Percentiles rank a stretch among this genome's conserved stretches.
Evolutionary conservation across 805 yeast genomes (phyloP).

Genomic region (Ogataea ganodermae): DNA sequence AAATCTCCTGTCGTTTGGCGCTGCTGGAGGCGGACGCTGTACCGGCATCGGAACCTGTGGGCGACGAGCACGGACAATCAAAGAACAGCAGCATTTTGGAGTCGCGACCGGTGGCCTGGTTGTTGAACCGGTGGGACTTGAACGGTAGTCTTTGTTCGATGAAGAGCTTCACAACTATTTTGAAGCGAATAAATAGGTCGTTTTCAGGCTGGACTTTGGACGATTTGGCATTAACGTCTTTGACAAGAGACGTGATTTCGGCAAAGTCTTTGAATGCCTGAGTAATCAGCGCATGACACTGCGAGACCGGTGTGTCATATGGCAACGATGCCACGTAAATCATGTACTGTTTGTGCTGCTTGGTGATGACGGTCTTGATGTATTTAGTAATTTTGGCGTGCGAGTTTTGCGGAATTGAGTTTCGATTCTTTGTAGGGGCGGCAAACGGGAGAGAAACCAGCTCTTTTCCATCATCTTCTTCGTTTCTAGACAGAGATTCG

Average conservation of each 20-base stretch:
- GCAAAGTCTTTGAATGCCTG: constrained; percentile 31
- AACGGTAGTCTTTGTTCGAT: constrained; percentile 31
- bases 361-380: constrained; percentile 30
- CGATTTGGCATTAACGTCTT: constrained; percentile 26
- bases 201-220: constrained; percentile 27
- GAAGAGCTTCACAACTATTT: constrained; percentile 27
- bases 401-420: constrained; percentile 6
- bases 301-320: constrained; percentile 29
- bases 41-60: constrained; percentile 20
- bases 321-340: constrained; percentile 34
- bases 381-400: constrained; percentile 23
- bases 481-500: neutral
- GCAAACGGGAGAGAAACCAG: constrained; percentile 13
- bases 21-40: neutral
- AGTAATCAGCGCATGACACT: constrained; percentile 26
- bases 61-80: constrained; percentile 28
- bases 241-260: constrained; percentile 24
- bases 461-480: constrained; percentile 1
- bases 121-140: constrained; percentile 31
- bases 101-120: constrained; percentile 33
- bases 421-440: neutral
- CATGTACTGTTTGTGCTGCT: constrained; percentile 28
- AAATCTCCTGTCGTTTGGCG: constrained; percentile 27
- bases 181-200: constrained; percentile 31
- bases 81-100: constrained; percentile 36